Evolutionary conservation across 2,329 filamentous ascomycete genomes (phyloP), one percentile per base, ranked within the genome.

Genomic region (Paecilomyces sp.): DNA sequence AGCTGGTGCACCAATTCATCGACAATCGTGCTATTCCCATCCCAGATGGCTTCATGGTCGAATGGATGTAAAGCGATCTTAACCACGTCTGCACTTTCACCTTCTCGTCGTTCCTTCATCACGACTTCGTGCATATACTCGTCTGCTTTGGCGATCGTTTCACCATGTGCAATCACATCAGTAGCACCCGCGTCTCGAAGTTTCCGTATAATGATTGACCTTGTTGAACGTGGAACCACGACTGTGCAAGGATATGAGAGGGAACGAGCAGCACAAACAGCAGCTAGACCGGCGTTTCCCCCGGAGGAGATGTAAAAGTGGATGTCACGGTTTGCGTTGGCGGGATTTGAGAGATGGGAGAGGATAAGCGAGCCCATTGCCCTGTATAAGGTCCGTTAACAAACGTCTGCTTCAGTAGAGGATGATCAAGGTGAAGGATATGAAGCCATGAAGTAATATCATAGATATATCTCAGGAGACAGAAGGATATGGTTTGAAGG

Each of bases 241-340:
- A 96, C 88, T 4, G 90, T 93, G 71, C 85, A 87, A 1, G 85
- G 86, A 41, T 84, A 81, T 5, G 80, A 76, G 6, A 94, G 81
- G 2, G 83, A 79, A 25, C 79, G 78, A 12, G 90, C 88, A 1
- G 91, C 88, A 55, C 85, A 87, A 15, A 90, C 89, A 67, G 89
- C 91, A 1, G 91, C 91, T 3, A 96, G 84, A 1, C 91, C 91
- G 1, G 91, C 91, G 70, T 96, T 96, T 60, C 91, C 91, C 60
- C 90, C 91, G 2, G 86, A 90, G 12, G 88, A 89, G 69, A 84
- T 88, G 78, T 90, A 94, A 81, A 94, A 93, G 77, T 90, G 89
- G 18, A 78, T 69, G 53, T 79, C 75, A 59, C 78, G 75, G 70
- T 71, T 74, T 58, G 66, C 59, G 64, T 75, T 71, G 59, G 72